Evolutionary conservation across 225 moss, liverwort and hornwort species (phyloP).

Genomic region (Physcomitrium patens): DNA sequence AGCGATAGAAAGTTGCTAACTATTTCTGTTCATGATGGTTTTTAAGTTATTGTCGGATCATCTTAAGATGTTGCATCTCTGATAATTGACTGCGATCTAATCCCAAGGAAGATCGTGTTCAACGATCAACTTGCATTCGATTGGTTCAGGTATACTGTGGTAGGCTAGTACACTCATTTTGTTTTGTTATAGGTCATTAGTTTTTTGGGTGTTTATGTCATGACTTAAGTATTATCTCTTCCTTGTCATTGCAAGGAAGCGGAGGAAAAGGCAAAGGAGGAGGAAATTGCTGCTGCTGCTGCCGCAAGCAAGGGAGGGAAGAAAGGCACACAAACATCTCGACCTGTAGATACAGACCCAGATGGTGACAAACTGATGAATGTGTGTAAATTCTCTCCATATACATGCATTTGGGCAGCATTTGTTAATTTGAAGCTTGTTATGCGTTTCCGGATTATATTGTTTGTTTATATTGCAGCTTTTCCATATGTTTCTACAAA

Average conservation of each 20-base stretch:
- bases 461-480: constrained; percentile 14
- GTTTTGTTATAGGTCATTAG: too few relatives aligned
- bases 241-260: constrained; percentile 47
- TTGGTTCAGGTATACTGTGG: too few relatives aligned
- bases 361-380: constrained; percentile 74
- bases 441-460: not conserved
- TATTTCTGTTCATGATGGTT: too few relatives aligned
- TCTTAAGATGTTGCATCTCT: too few relatives aligned
- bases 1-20: too few relatives aligned
- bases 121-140: too few relatives aligned
- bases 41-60: too few relatives aligned
- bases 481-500: not conserved
- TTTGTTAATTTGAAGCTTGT: not conserved
- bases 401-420: not conserved
- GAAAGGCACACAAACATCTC: constrained; percentile 69
- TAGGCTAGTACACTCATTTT: too few relatives aligned
- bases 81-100: too few relatives aligned
- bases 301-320: constrained; percentile 59
- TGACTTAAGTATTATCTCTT: not conserved
- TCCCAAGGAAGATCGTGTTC: too few relatives aligned
- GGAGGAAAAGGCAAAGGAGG: constrained; percentile 83
- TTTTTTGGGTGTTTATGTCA: too few relatives aligned
- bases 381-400: constrained; percentile 26
- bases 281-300: constrained; percentile 52
- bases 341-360: constrained; percentile 81